Evolutionary conservation across 148 eudicot genomes (phyloP), one percentile per base, ranked within the genome.

Genomic region (Tetragonia tetragonoides): DNA sequence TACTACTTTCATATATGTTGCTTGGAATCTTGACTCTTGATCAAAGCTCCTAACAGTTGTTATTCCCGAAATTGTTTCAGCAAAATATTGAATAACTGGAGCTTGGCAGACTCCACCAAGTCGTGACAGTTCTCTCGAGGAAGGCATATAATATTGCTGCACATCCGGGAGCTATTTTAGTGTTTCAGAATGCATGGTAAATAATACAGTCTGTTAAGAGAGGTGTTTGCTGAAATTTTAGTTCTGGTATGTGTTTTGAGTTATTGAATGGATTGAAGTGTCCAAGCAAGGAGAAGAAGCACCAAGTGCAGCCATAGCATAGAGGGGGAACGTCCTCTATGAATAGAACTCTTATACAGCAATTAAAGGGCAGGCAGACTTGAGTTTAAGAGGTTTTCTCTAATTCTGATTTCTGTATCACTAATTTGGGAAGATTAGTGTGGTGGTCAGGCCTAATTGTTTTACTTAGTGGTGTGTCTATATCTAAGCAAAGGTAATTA

Each of bases 21-120:
- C 64, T 60, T 17, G 64, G 10, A 60, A 20, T 21, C 64, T 60
- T 60, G 64, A 60, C 28, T n/a, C 10, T 60, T 60, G 64, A 60
- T 60, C 64, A 60, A 60, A 60, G 28, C 64, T 60, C 28, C 64
- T 60, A 21, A 60, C n/a, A 60, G 64, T 60, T 60, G 64, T 60
- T n/a, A n/a, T 60, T 60, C 64, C 64, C 28, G 64, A 60, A 18
- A 60, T 60, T 60, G 64, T 60, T 60, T 60, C 64, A 21, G 64
- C 7, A n/a, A 60, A 60, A 60, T 60, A 28, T 60, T 60, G 64
- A 60, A 60, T 60, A 17, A 60, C 64, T n/a, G 64, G 64, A 20
- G 64, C 64, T n/a, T 60, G 5, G 28, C 64, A 60, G n/a, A 60
- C 64, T 20, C 64, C 64, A 60, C 23, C n/a, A 28, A 60, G 21